Evolutionary conservation across 495 filamentous ascomycete species (phyloP), one percentile per base, ranked within the genome.

Genomic region (Parathielavia hyrcaniae): DNA sequence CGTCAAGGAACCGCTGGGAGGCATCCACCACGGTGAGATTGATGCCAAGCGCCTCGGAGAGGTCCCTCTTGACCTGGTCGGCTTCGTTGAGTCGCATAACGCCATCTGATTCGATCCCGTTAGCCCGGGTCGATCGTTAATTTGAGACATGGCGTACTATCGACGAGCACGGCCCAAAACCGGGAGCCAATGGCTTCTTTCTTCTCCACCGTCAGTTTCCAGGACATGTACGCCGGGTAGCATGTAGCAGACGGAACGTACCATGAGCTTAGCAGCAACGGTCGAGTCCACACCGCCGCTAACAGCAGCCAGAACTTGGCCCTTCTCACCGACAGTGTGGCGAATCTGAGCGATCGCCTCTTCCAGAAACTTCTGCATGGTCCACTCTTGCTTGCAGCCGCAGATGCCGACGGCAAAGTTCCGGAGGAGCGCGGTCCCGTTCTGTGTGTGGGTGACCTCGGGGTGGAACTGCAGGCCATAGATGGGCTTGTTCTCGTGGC

Each of bases 251-350:
- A 23, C 34, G 22, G 17, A 55, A 53, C 54, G 20, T 63, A 51
- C 56, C 88, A 96, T 95, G 5, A 97, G 77, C 66, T 85, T 86
- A 1, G 92, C 91, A 2, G 86, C 93, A 17, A 90, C 93, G 5
- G 93, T 98, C 10, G 82, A 87, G 69, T 98, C 93, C 5, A 98
- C 93, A 65, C 93, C 93, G 62, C 93, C 93, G 59, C 84, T 89
- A 30, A 91, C 87, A 47, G 89, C 87, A 32, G 88, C 89, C 59
- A 96, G 81, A 14, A 96, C 91, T 67, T 91, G 90, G 0, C 81
- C 91, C 49, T 79, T 84, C 16, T 83, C 76, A 8, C 91, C 91
- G 38, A 97, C 91, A 14, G 91, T 73, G 4, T 81, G 73, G 38
- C 86, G 77, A 61, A 97, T 96, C 30, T 88, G 77, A 17, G 73